Conservation (phyloP, 495 filamentous ascomycete species). For the Penicillium desertorum region DNA sequence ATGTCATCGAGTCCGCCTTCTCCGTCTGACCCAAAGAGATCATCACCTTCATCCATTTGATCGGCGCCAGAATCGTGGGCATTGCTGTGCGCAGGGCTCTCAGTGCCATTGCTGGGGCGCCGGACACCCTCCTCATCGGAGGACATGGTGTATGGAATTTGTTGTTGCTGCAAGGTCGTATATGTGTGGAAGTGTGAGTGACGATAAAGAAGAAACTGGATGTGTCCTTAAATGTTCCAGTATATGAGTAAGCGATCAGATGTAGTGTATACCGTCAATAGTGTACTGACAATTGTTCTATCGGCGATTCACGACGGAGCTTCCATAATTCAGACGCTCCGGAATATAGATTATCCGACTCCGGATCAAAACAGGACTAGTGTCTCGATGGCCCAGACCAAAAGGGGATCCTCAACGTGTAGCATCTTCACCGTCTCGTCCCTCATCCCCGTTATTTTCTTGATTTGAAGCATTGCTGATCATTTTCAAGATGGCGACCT, state of each 20-base stretch:
- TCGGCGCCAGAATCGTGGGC: conserved; percentile 25
- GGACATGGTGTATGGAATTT: conserved; percentile 31
- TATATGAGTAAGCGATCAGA: not conserved
- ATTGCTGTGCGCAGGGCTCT: conserved; percentile 36
- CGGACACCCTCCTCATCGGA: conserved; percentile 48
- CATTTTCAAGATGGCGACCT: conserved; percentile 62
- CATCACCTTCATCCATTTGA: conserved; percentile 51
- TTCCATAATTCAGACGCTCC: conserved; percentile 3
- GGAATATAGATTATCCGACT: conserved; percentile 12
- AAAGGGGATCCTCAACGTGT: conserved; percentile 18
- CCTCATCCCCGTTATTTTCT: conserved; percentile 10
- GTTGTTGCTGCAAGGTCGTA: not conserved
- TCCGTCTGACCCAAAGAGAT: conserved; percentile 64
- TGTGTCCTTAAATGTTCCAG: not conserved
- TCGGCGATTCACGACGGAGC: conserved; percentile 2
- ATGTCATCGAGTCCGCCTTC: conserved; percentile 43
- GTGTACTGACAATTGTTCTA: conserved; percentile 2
- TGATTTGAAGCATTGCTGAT: conserved; percentile 10
- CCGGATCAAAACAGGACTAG: conserved; percentile 23
- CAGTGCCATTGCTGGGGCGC: conserved; percentile 34
- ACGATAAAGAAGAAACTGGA: not conserved
- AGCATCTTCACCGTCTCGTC: conserved; percentile 16
- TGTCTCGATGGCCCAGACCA: conserved; percentile 31
- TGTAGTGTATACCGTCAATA: not conserved
- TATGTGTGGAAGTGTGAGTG: not conserved